A percentile compares a stretch with the other conserved stretches of the same genome.
Conservation (phyloP, 1,284 basidiomycete species). For the Ceratobasidium theobromae region DNA sequence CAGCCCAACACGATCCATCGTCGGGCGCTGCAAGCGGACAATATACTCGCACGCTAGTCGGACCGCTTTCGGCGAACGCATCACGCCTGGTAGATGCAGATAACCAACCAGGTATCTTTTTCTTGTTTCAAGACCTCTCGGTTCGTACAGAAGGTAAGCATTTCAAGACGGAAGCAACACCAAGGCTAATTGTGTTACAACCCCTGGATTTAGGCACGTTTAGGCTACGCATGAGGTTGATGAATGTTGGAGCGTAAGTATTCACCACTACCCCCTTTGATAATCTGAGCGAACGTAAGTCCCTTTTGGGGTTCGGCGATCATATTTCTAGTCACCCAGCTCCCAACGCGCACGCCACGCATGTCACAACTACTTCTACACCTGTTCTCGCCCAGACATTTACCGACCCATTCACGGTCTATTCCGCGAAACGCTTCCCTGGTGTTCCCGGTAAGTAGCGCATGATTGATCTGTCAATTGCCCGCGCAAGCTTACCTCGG, state of each 20-base stretch:
- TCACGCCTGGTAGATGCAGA: slow-evolving; percentile 80
- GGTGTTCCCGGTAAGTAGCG: slow-evolving; percentile 79
- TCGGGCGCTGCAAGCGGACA: slow-evolving; percentile 13
- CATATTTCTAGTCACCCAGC: slow-evolving; percentile 58
- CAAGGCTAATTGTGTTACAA: not conserved
- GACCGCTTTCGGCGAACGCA: slow-evolving; percentile 81
- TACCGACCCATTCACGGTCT: slow-evolving; percentile 87
- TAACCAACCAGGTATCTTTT: slow-evolving; percentile 80
- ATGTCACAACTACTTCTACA: slow-evolving; percentile 62
- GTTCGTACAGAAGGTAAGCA: slow-evolving; percentile 79
- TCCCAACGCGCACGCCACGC: slow-evolving; percentile 64
- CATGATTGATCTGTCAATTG: not conserved
- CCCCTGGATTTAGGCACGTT: slow-evolving; percentile 57
- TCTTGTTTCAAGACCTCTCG: slow-evolving; percentile 84
- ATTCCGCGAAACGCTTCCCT: slow-evolving; percentile 88
- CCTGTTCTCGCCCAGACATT: slow-evolving; percentile 81
- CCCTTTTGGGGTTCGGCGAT: not conserved
- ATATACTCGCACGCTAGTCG: slow-evolving; percentile 85
- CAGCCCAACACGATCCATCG: slow-evolving; percentile 12
- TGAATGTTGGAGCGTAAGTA: slow-evolving; percentile 83
- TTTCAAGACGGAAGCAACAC: not conserved
- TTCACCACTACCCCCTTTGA: not conserved
- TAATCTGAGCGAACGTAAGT: slow-evolving; percentile 21
- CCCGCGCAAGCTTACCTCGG: slow-evolving; percentile 32
- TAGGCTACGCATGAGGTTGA: slow-evolving; percentile 73